Evolutionary conservation across 371 early-diverging fungal genomes (phyloP), one percentile per base, ranked within the genome.

Genomic region (Syncephalastrum monosporum): DNA sequence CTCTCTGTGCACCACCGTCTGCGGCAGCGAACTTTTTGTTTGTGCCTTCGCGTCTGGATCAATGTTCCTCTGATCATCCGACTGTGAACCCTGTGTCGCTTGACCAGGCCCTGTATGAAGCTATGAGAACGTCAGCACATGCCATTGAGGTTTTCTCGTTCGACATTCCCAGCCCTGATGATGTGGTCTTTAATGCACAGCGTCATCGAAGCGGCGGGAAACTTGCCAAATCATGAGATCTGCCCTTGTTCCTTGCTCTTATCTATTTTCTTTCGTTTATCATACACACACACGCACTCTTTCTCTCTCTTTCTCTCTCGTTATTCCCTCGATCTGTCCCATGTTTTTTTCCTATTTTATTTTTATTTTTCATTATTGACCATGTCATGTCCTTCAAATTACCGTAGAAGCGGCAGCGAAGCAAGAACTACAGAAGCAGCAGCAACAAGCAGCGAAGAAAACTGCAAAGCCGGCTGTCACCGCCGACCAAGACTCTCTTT

Each of bases 121-220:
- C 60, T 10, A 55, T 64, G 42, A 55, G 61, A 29, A 58, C 69
- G 7, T 55, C 62, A 0, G 53, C 60, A 6, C 60, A 61, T 38
- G 74, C 54, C 43, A 59, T 65, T 5, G 55, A 60, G 45, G 57
- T 76, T 4, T 93, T 92, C 70, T 48, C 63, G 8, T 93, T 95
- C 70, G 81, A 88, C 59, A 64, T 77, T 38, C 91, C 92, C 13
- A 92, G 93, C 57, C 94, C 94, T 15, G 93, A 93, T 70, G 93
- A 94, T 74, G 57, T 82, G 33, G 91, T 91, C 3, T 68, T 86
- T 10, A 63, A 84, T 12, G 82, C 86, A 5, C 88, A 88, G 57
- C 73, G 72, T 49, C 69, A 79, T 23, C 77, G 77, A 19, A 63
- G 67, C 45, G 66, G 64, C 12, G 53, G 50, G 27, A 16, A 17